Percentiles rank a stretch among this genome's conserved stretches.
These are phyloP conservation scores for Saccharomycopsis olivae DNA, from an alignment of 805 yeast genomes.

Conservation along the genomic window DNA sequence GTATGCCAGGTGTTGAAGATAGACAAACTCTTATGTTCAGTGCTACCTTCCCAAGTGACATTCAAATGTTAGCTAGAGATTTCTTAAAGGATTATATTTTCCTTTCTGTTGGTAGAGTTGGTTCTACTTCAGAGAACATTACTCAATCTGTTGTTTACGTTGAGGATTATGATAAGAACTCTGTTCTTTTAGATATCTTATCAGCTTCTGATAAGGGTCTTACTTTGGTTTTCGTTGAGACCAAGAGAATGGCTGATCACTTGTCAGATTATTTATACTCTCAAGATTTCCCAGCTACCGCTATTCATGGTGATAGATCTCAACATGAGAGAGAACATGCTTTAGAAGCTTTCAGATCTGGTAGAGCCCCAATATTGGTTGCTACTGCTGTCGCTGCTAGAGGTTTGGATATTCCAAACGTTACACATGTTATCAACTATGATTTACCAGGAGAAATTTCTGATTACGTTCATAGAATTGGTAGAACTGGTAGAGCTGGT, in stretches of 20 bases:
- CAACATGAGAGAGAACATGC: slow-evolving; percentile 98
- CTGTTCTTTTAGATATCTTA: slow-evolving; percentile 66
- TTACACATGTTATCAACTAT: slow-evolving; percentile 93
- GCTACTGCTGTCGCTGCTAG: slow-evolving; percentile 99
- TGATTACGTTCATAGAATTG: slow-evolving; percentile 98
- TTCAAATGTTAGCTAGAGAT: slow-evolving; percentile 94
- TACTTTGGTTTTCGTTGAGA: slow-evolving; percentile 92
- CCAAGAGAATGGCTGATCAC: slow-evolving; percentile 97
- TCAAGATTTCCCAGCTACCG: slow-evolving; percentile 92
- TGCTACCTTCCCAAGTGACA: slow-evolving; percentile 98
- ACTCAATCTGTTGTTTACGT: slow-evolving; percentile 90
- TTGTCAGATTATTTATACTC: slow-evolving; percentile 83
- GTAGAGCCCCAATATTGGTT: slow-evolving; percentile 87
- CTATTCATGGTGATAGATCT: slow-evolving; percentile 98
- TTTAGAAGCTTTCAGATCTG: slow-evolving; percentile 83
- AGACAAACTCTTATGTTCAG: slow-evolving; percentile 98
- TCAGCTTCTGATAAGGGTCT: slow-evolving; percentile 72
- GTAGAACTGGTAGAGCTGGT: slow-evolving; percentile 99
- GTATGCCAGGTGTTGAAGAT: slow-evolving; percentile 84
- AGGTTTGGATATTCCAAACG: slow-evolving; percentile 99
- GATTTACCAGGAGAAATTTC: slow-evolving; percentile 96
- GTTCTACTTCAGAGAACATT: slow-evolving; percentile 97
- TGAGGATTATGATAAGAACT: slow-evolving; percentile 87
- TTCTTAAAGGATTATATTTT: slow-evolving; percentile 93
- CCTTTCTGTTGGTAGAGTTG: slow-evolving; percentile 97